phyloP scores from a whole-genome alignment of 2,329 filamentous ascomycete genomes.

The Mollisiaceae sp. region DNA sequence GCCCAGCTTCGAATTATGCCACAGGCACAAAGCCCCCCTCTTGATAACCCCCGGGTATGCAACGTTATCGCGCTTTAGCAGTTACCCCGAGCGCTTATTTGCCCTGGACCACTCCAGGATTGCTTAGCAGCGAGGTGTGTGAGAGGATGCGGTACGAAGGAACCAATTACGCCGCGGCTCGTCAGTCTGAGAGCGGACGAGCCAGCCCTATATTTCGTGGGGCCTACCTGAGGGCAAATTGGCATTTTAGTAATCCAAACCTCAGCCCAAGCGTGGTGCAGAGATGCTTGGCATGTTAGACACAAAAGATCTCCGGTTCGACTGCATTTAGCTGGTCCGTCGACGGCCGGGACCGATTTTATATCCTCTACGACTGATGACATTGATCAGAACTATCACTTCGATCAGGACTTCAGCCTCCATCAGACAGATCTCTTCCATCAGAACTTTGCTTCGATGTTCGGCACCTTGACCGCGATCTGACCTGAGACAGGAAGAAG shows the following conservation, averaged over 20 bases:
- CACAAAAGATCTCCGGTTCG: neutral
- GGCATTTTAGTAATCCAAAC: neutral
- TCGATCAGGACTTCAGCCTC: no score
- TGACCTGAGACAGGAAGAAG: neutral
- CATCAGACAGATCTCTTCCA: no score
- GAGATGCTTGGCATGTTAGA: neutral
- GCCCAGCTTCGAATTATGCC: constrained; percentile 3
- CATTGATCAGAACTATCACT: no score
- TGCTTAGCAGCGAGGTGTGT: neutral
- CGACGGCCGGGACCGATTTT: neutral
- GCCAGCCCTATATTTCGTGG: neutral
- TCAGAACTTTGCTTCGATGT: neutral
- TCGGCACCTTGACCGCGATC: neutral
- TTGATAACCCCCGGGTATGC: neutral
- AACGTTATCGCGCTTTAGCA: constrained; percentile 1
- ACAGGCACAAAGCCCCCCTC: neutral
- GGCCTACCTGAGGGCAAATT: neutral
- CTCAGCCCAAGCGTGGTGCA: neutral
- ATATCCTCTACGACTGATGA: neutral
- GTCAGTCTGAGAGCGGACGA: neutral
- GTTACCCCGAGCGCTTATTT: neutral
- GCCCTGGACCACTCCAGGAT: neutral
- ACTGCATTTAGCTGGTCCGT: neutral
- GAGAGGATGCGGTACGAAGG: neutral
- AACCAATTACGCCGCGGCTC: neutral